Base-by-base conservation (phyloP, 345 rosid genomes). In the Crucihimalaya himalaica region DNA sequence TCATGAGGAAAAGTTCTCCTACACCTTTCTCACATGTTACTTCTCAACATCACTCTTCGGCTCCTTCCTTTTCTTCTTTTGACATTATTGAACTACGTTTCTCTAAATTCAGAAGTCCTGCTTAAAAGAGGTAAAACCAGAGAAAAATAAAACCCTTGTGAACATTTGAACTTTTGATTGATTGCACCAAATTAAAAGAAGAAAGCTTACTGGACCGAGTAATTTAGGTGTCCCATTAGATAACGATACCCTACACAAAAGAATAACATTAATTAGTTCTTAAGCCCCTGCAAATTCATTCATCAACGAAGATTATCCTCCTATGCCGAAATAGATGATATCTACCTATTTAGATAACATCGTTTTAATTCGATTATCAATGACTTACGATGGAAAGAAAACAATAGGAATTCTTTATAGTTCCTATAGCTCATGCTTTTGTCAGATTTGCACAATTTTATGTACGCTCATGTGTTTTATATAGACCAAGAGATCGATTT, bases 181-280 rank as follows among this genome's bases (percentile, higher is more conserved):
- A 42, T 28, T 34, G 3, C 43, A 39, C 23, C 14, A 61, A 45
- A 25, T 10, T 11, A 35, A 4, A 65, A 54, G 54, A 73, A 66
- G 19, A 34, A 47, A 66, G 25, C 67, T 58, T 74, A 74, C 78
- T 12, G 28, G 62, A 46, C 2, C 2, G 13, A 66, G 62, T 50
- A 28, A 27, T 14, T 57, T 35, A 18, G 18, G 47, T 9, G 18
- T 60, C 21, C 62, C 23, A 18, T 71, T 55, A 76, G 70, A 76
- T 69, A 54, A 6, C 27, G 15, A 76, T 54, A 25, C 79, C 79
- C 79, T 76, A 55, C 50, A 76, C 40, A 61, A 50, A 40, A 19
- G 8, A 31, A 27, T 50, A 37, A 39, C 0, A 51, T 14, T 13
- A 34, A 16, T 61, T 32, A 61, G 52, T 71, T 58, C 35, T 10